Percentiles rank a stretch among this genome's conserved stretches.
Conservation (phyloP, 1,284 basidiomycete genomes). For the Malassezia arunalokei region DNA sequence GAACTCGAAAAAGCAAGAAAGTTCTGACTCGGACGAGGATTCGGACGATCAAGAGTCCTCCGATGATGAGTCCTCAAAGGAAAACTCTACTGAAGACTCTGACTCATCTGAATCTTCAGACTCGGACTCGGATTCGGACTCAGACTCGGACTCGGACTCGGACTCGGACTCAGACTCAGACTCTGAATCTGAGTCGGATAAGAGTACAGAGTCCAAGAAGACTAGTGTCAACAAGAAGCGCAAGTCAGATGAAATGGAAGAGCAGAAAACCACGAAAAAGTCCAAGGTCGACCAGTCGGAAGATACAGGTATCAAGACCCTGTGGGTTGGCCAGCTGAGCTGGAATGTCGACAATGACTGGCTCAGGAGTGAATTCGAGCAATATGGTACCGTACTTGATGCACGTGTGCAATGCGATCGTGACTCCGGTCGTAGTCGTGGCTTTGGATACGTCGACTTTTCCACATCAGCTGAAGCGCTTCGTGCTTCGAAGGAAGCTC, state of each 20-base stretch:
- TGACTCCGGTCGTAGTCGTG: slow-evolving; percentile 51
- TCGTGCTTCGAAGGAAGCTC: slow-evolving; percentile 59
- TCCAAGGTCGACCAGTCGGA: slow-evolving; percentile 54
- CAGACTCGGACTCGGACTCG: slow-evolving; percentile 18
- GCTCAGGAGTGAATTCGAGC: slow-evolving; percentile 77
- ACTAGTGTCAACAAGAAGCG: slow-evolving; percentile 55
- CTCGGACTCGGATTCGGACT: slow-evolving; percentile 3
- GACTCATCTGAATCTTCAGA: neutral
- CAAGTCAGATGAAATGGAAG: slow-evolving; percentile 66
- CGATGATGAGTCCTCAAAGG: slow-evolving; percentile 12
- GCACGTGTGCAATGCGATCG: slow-evolving; percentile 86
- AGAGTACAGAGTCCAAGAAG: slow-evolving; percentile 31
- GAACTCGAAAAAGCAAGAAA: slow-evolving; percentile 16
- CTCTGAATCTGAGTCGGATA: slow-evolving; percentile 19
- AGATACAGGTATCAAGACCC: slow-evolving; percentile 55
- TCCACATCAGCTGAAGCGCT: slow-evolving; percentile 49
- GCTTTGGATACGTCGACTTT: slow-evolving; percentile 93
- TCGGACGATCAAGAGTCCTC: slow-evolving; percentile 18
- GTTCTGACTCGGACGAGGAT: slow-evolving; percentile 9
- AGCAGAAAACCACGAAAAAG: slow-evolving; percentile 63
- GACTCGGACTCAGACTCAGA: slow-evolving; percentile 19
- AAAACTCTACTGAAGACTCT: slow-evolving; percentile 2
- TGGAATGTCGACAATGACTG: slow-evolving; percentile 98
- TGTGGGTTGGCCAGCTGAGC: slow-evolving; percentile 86
- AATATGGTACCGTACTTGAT: slow-evolving; percentile 72